Evolutionary conservation across 176 grass and related monocot species (phyloP).

Genomic region (Coix lacrymajobi): DNA sequence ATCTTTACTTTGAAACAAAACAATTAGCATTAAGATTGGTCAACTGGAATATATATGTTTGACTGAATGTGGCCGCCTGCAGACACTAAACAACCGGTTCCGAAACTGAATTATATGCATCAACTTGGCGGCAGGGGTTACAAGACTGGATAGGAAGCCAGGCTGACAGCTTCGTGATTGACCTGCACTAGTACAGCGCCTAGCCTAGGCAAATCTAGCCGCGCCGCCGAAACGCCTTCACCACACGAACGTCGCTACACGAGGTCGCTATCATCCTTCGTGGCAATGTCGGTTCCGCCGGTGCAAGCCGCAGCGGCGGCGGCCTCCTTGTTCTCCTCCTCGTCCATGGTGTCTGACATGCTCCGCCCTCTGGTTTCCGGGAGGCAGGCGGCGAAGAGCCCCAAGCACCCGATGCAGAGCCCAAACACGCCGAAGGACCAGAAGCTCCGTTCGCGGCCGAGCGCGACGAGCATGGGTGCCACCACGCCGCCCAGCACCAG

Average conservation of each 20-base stretch:
- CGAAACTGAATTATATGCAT: background rate
- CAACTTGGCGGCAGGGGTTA: background rate
- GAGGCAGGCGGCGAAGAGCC: conserved; percentile 45
- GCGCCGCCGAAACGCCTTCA: background rate
- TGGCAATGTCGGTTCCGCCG: background rate
- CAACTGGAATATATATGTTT: too few relatives aligned
- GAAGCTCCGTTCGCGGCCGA: conserved; percentile 56
- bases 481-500: conserved; percentile 63
- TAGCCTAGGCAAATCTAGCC: background rate
- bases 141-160: background rate
- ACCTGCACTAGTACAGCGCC: background rate
- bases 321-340: conserved; percentile 63
- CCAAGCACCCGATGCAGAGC: conserved; percentile 45
- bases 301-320: background rate
- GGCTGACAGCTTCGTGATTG: background rate
- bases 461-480: conserved; percentile 63
- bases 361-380: conserved; percentile 71
- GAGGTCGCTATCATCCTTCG: background rate
- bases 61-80: too few relatives aligned
- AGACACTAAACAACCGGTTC: background rate
- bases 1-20: too few relatives aligned
- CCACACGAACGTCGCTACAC: conserved; percentile 14
- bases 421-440: conserved; percentile 80
- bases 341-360: conserved; percentile 92
- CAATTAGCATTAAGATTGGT: too few relatives aligned